Percentiles rank a stretch among this genome's conserved stretches.
phyloP scores from a whole-genome alignment of 176 grass and related monocot genomes.

The Rhynchospora pubera region DNA sequence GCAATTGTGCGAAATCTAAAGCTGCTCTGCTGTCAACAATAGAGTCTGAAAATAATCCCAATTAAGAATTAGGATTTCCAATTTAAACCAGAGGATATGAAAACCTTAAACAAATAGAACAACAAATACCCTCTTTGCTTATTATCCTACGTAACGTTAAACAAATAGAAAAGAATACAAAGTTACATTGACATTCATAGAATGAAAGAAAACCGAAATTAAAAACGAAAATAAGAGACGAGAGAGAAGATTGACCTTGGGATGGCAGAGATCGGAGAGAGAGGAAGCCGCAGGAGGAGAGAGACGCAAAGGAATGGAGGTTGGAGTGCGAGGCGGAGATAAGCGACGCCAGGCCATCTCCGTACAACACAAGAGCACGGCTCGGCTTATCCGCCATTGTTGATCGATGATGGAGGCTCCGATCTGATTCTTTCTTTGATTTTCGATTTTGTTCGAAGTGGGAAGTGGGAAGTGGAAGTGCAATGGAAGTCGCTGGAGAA shows the following conservation, averaged over 20 bases:
- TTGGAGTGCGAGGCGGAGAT: conserved; percentile 16
- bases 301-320: conserved; percentile 66
- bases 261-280: conserved; percentile 48
- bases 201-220: too few relatives aligned
- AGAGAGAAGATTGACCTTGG: conserved; percentile 11
- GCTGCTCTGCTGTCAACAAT: conserved; percentile 36
- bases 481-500: neutral
- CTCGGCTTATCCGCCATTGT: conserved; percentile 95
- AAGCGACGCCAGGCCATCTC: conserved; percentile 54
- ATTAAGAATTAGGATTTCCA: neutral
- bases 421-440: neutral
- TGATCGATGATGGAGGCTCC: neutral
- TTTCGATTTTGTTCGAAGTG: neutral
- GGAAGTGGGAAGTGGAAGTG: neutral
- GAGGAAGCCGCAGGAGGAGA: conserved; percentile 69
- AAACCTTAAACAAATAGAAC: too few relatives aligned
- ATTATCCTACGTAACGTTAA: too few relatives aligned
- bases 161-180: too few relatives aligned
- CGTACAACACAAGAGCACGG: conserved; percentile 75
- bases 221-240: neutral
- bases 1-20: conserved; percentile 68
- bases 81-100: neutral
- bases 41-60: conserved; percentile 15
- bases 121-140: too few relatives aligned
- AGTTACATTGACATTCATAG: too few relatives aligned